Evolutionary conservation across 106 monocot species (phyloP), one percentile per base, ranked within the genome.

Genomic region (Allium sativum): DNA sequence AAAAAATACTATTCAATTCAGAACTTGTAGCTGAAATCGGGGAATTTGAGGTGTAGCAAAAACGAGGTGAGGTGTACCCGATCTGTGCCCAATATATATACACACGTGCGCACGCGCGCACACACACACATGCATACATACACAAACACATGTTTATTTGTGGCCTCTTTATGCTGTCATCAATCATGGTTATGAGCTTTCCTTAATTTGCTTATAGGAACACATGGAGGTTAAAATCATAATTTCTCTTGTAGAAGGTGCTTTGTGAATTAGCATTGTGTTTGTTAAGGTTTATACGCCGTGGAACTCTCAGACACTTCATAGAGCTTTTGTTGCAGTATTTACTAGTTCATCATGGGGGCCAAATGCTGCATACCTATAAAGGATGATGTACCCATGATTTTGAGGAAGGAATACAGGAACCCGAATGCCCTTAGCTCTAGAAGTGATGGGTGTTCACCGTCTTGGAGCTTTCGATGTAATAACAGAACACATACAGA

Each of bases 401-500:
- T 65, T 11, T 21, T 41, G 18, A 52, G 62, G 56, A 62, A 62
- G 46, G 42, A 62, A 21, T 20, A 62, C 21, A 62, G 62, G 47
- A 40, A 67, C 44, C 54, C 61, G 19, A 21, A 71, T 67, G 87
- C 82, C 55, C 68, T 78, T 50, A 74, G 84, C 62, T 20, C 84
- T 45, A 66, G 67, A 51, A 79, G 75, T 47, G 48, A 64, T 21
- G 82, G 84, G 59, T 80, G 78, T 70, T 96, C 95, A 7, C 95
- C 95, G 61, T 87, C 95, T 15, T 96, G 95, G 95, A 96, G 87
- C 66, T 84, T 96, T 65, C 76, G 81, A 9, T 90, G 90, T 77
- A 84, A 90, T 69, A 86, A 87, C 55, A 65, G 90, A 55, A 96
- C 95, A 48, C 95, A 96, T 72, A 84, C 84, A 76, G 95, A 96